Evolutionary conservation across 257 asterid genomes (phyloP).

Genomic region (Ocimum tenuiflorum): DNA sequence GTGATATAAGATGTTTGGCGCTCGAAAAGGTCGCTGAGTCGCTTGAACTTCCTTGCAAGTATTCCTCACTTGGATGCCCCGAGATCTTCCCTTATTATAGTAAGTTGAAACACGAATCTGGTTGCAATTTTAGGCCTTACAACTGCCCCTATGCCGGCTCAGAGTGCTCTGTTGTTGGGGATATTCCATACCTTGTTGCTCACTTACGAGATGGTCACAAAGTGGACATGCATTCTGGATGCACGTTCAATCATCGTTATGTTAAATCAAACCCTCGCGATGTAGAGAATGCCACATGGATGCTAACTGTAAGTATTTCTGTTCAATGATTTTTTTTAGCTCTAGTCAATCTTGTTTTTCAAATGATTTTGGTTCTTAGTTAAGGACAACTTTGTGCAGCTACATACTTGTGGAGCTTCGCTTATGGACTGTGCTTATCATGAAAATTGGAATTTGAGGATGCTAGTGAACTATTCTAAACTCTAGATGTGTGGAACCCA

Average conservation of each 20-base stretch:
- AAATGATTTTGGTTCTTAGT: slow-evolving; percentile 7
- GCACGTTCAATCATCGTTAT: slow-evolving; percentile 88
- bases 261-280: slow-evolving; percentile 91
- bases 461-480: too few species aligned
- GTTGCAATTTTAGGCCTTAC: slow-evolving; percentile 82
- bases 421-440: too few species aligned
- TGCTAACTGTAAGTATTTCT: slow-evolving; percentile 68
- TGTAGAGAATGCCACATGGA: slow-evolving; percentile 94
- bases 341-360: neutral
- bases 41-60: slow-evolving; percentile 87
- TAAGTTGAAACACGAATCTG: slow-evolving; percentile 73
- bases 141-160: slow-evolving; percentile 88
- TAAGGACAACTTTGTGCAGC: neutral
- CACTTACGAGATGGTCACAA: slow-evolving; percentile 85
- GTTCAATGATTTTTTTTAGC: neutral
- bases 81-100: slow-evolving; percentile 88
- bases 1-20: slow-evolving; percentile 89
- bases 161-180: slow-evolving; percentile 73
- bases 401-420: too few species aligned
- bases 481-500: too few species aligned
- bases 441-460: too few species aligned
- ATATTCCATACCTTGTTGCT: slow-evolving; percentile 62
- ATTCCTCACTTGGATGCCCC: slow-evolving; percentile 65
- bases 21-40: slow-evolving; percentile 91
- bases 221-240: slow-evolving; percentile 90